phyloP scores from a whole-genome alignment of 2,329 filamentous ascomycete genomes.

The Cryphonectria japonica region DNA sequence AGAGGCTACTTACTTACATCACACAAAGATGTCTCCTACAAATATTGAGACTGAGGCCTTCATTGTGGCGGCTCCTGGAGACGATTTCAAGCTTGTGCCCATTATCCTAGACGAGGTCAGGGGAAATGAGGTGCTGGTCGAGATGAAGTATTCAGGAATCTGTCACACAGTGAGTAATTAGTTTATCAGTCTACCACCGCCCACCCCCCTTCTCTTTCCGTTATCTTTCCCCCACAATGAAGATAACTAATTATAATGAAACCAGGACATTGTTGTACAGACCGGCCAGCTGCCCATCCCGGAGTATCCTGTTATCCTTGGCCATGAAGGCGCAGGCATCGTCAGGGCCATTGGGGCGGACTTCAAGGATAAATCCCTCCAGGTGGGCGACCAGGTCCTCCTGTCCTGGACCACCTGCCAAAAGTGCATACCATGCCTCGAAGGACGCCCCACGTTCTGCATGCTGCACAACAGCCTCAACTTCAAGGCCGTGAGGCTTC shows the following conservation, averaged over 20 bases:
- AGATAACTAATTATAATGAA: neutral
- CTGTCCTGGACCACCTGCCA: constrained; percentile 41
- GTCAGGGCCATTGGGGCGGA: constrained; percentile 36
- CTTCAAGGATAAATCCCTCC: constrained; percentile 35
- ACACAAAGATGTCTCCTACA: constrained; percentile 15
- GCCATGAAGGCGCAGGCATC: constrained; percentile 37
- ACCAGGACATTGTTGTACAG: constrained; percentile 36
- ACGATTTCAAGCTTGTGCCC: constrained; percentile 21
- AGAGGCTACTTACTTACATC: too few relatives aligned
- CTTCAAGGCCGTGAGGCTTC: constrained; percentile 30
- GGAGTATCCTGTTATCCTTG: constrained; percentile 37
- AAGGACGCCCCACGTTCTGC: constrained; percentile 38
- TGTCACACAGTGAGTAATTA: constrained; percentile 19
- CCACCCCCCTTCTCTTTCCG: too few relatives aligned
- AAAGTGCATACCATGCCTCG: constrained; percentile 37
- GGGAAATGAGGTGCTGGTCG: constrained; percentile 26
- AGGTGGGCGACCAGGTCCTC: constrained; percentile 41
- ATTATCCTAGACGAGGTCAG: constrained; percentile 24
- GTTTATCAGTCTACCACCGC: neutral
- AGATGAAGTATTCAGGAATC: constrained; percentile 27
- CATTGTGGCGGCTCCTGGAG: constrained; percentile 19
- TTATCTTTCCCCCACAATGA: neutral
- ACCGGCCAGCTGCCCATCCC: constrained; percentile 33
- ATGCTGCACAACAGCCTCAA: constrained; percentile 32
- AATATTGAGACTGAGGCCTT: constrained; percentile 27